phyloP scores from a whole-genome alignment of 2,329 filamentous ascomycete species.

The Torrubiellomyces zombiae region DNA sequence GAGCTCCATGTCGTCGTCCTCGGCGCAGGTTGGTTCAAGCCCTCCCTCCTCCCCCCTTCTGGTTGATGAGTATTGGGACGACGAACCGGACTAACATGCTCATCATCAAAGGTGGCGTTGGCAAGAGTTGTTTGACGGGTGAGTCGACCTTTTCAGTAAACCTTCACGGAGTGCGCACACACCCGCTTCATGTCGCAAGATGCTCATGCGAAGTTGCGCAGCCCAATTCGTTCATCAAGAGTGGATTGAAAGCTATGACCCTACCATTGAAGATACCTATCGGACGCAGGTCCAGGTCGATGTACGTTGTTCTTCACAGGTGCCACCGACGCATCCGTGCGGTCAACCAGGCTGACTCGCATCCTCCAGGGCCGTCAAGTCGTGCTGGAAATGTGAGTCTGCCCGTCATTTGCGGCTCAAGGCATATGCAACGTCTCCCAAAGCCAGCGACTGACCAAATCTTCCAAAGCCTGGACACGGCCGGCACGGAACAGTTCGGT shows the following conservation, averaged over 20 bases:
- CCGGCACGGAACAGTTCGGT: slow-evolving; percentile 89
- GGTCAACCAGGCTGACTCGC: slow-evolving; percentile 15
- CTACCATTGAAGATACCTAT: slow-evolving; percentile 65
- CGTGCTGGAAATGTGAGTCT: slow-evolving; percentile 66
- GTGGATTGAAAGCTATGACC: slow-evolving; percentile 80
- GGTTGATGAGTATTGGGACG: too few species aligned
- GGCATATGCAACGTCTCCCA: too few species aligned
- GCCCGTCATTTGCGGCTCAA: too few species aligned
- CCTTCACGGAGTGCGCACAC: too few species aligned
- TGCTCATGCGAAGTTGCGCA: slow-evolving; percentile 16
- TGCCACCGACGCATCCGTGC: not conserved
- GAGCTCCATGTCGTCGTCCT: slow-evolving; percentile 74
- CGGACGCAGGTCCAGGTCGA: slow-evolving; percentile 65
- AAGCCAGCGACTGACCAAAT: slow-evolving; percentile 9
- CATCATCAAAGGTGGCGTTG: slow-evolving; percentile 53
- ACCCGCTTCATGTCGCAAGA: not conserved
- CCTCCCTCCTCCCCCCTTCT: not conserved
- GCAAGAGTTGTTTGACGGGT: slow-evolving; percentile 87
- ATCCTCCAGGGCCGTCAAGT: slow-evolving; percentile 62
- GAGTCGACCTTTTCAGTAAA: too few species aligned
- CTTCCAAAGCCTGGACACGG: slow-evolving; percentile 56
- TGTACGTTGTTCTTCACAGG: slow-evolving; percentile 39
- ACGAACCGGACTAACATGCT: slow-evolving; percentile 6
- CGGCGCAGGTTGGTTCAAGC: slow-evolving; percentile 47
- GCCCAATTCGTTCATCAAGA: slow-evolving; percentile 90